phyloP scores from a whole-genome alignment of 345 rosid species.

The Aquilaria malaccensis region DNA sequence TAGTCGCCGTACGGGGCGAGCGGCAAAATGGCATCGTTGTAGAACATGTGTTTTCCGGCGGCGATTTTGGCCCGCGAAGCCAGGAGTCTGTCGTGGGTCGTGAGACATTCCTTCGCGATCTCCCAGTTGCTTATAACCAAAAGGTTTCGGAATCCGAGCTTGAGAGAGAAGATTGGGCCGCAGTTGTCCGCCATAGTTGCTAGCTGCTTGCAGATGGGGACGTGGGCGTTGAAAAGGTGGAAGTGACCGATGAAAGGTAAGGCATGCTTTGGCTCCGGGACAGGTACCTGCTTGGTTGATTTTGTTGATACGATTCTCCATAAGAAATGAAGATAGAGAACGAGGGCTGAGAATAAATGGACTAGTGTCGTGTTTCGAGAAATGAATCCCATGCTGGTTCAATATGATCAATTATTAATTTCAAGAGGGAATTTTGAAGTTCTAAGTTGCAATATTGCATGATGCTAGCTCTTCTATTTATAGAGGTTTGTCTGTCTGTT shows the following conservation, averaged over 20 bases:
- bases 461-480: too few relatives aligned
- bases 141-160: constrained; percentile 29
- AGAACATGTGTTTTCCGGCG: constrained; percentile 47
- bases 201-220: constrained; percentile 3
- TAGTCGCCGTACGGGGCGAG: constrained; percentile 56
- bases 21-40: constrained; percentile 40
- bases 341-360: too few relatives aligned
- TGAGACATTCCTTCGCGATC: constrained; percentile 37
- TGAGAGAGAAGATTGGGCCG: constrained; percentile 54
- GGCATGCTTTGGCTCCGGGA: constrained; percentile 6
- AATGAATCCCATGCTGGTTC: too few relatives aligned
- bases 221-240: constrained; percentile 5
- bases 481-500: too few relatives aligned
- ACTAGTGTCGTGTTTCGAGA: too few relatives aligned
- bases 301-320: too few relatives aligned
- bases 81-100: constrained; percentile 42
- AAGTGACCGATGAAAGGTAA: constrained; percentile 10
- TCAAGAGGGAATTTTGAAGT: too few relatives aligned
- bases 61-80: constrained; percentile 49
- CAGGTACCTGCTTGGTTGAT: background rate
- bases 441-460: too few relatives aligned
- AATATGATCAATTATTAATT: too few relatives aligned
- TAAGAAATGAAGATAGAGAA: too few relatives aligned
- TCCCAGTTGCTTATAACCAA: constrained; percentile 42
- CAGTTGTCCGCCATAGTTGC: constrained; percentile 8